phyloP scores from a whole-genome alignment of 768 basidiomycete genomes.

The Leccinum subtestaceum region DNA sequence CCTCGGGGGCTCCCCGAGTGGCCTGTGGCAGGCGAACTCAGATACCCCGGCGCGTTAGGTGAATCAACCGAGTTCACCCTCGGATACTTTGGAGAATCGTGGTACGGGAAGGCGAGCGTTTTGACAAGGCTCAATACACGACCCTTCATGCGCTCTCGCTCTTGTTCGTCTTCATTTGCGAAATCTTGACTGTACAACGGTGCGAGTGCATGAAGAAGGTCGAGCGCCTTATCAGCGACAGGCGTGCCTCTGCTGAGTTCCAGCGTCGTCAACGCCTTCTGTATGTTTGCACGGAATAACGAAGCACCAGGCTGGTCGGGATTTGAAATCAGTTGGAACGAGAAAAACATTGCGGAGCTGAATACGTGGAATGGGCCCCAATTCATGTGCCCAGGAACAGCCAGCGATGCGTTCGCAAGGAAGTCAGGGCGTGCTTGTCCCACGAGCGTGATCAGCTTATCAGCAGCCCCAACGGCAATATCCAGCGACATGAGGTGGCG shows the following conservation, averaged over 20 bases:
- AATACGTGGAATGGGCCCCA: constrained; percentile 85
- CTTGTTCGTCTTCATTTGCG: constrained; percentile 44
- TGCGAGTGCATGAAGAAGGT: constrained; percentile 66
- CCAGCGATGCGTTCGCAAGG: constrained; percentile 61
- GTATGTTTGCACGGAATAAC: constrained; percentile 73
- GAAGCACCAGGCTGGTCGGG: constrained; percentile 77
- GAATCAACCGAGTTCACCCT: constrained; percentile 45
- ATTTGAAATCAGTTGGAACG: constrained; percentile 81
- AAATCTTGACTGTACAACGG: constrained; percentile 73
- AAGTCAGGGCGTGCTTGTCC: constrained; percentile 76
- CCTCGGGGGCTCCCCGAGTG: constrained; percentile 54
- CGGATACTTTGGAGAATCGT: constrained; percentile 59
- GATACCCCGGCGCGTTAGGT: constrained; percentile 42
- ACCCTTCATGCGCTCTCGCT: constrained; percentile 57
- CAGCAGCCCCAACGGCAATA: constrained; percentile 72
- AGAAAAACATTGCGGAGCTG: constrained; percentile 87
- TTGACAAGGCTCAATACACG: constrained; percentile 64
- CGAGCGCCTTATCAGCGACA: constrained; percentile 72
- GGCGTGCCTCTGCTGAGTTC: constrained; percentile 62
- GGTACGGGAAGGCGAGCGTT: constrained; percentile 80
- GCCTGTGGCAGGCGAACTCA: constrained; percentile 57
- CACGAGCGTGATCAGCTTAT: constrained; percentile 75
- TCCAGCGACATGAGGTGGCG: constrained; percentile 59
- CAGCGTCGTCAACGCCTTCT: constrained; percentile 62
- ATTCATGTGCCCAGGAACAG: constrained; percentile 79